These are phyloP conservation scores for Aspergillus ustus DNA, from an alignment of 2,329 filamentous ascomycete species.

Conservation along the genomic window DNA sequence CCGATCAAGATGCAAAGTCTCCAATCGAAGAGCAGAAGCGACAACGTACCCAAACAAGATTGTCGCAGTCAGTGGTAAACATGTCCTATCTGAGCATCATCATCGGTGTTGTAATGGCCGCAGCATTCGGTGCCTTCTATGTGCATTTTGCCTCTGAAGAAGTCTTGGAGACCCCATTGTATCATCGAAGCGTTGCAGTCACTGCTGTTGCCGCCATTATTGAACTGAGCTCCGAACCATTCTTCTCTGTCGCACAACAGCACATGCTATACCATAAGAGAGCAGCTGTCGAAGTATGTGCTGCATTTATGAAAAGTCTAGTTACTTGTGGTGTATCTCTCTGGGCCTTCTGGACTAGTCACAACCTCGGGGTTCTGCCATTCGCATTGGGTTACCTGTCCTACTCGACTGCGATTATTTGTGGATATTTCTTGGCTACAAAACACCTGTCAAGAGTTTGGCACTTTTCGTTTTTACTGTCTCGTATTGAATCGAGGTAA, in stretches of 20 bases:
- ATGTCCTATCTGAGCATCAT: slow-evolving; percentile 78
- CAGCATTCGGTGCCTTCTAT: slow-evolving; percentile 71
- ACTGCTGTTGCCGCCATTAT: slow-evolving; percentile 65
- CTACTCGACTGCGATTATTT: slow-evolving; percentile 71
- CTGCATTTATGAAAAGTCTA: slow-evolving; percentile 76
- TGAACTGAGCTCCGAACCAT: slow-evolving; percentile 84
- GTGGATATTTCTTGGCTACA: slow-evolving; percentile 72
- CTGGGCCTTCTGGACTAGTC: slow-evolving; percentile 58
- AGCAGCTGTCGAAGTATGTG: slow-evolving; percentile 80
- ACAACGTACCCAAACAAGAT: slow-evolving; percentile 30
- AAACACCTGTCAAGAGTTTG: slow-evolving; percentile 58
- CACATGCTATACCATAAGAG: slow-evolving; percentile 78
- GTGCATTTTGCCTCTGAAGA: slow-evolving; percentile 58
- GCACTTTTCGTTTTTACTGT: slow-evolving; percentile 71
- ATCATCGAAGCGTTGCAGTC: slow-evolving; percentile 59
- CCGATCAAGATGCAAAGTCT: slow-evolving; percentile 14
- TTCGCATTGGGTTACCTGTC: slow-evolving; percentile 86
- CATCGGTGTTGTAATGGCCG: slow-evolving; percentile 68
- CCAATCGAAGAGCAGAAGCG: slow-evolving; percentile 15
- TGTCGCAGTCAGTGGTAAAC: slow-evolving; percentile 79
- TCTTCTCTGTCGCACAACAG: slow-evolving; percentile 85
- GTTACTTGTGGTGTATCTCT: slow-evolving; percentile 73
- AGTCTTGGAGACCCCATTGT: slow-evolving; percentile 63
- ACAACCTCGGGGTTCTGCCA: slow-evolving; percentile 75
- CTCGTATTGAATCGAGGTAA: slow-evolving; percentile 50